These are phyloP conservation scores for Zymoseptoria pseudotritici DNA, from an alignment of 2,329 filamentous ascomycete genomes.

Conservation along the genomic window DNA sequence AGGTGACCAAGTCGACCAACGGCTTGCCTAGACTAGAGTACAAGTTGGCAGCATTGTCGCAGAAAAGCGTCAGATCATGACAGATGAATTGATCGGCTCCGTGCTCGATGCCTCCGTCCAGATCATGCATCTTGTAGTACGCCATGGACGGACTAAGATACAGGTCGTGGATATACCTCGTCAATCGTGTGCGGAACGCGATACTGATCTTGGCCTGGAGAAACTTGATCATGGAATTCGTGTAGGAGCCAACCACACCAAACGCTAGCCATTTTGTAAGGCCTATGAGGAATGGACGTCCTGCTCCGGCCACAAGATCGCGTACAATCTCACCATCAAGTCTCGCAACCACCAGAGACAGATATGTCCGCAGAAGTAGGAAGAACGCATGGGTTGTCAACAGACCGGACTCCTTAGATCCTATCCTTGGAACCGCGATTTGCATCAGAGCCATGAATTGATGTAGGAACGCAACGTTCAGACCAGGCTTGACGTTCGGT, in stretches of 20 bases:
- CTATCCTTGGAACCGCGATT: conserved; percentile 95
- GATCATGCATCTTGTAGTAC: conserved; percentile 89
- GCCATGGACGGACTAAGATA: conserved; percentile 93
- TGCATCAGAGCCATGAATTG: conserved; percentile 94
- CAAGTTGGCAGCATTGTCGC: conserved; percentile 79
- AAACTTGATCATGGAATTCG: conserved; percentile 98
- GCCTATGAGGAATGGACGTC: conserved; percentile 78
- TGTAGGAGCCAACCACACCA: conserved; percentile 88
- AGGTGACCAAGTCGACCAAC: conserved; percentile 91
- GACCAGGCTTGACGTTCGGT: conserved; percentile 81
- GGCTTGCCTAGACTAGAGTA: conserved; percentile 98
- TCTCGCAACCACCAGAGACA: conserved; percentile 85
- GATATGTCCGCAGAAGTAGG: conserved; percentile 82
- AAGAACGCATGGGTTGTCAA: conserved; percentile 84
- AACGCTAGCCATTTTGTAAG: conserved; percentile 93
- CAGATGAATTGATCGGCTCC: conserved; percentile 96
- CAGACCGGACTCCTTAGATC: conserved; percentile 88
- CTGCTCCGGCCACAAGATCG: conserved; percentile 91
- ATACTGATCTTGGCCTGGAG: conserved; percentile 97
- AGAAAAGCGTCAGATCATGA: conserved; percentile 88
- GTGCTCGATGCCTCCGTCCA: conserved; percentile 87
- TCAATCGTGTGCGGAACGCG: conserved; percentile 89
- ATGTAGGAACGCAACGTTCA: conserved; percentile 93
- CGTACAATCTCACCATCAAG: conserved; percentile 93
- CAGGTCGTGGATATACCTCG: conserved; percentile 92